Percentiles rank a stretch among this genome's conserved stretches.
Evolutionary conservation across 306 rosid genomes (phyloP).

Genomic region (Castanea crenata): DNA sequence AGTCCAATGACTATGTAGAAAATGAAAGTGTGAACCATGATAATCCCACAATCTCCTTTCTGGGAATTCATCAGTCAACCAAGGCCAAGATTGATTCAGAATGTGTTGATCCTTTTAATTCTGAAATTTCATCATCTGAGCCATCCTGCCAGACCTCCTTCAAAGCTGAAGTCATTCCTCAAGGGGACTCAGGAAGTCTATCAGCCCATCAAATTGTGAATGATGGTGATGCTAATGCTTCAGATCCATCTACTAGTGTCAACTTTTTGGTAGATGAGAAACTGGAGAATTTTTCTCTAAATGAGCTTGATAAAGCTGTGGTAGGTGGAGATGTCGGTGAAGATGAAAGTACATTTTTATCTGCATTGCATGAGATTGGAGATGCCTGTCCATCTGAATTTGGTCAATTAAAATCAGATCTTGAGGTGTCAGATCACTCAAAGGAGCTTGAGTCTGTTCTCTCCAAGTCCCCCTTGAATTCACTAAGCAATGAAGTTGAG

Average conservation of each 20-base stretch:
- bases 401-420: constrained; percentile 32
- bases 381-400: constrained; percentile 36
- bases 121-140: constrained; percentile 32
- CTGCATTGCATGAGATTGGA: constrained; percentile 46
- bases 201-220: constrained; percentile 15
- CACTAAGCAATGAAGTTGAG: constrained; percentile 32
- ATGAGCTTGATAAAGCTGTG: constrained; percentile 39
- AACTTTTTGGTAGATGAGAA: constrained; percentile 44
- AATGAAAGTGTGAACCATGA: constrained; percentile 27
- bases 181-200: constrained; percentile 11
- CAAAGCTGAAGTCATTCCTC: constrained; percentile 23
- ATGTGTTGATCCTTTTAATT: constrained; percentile 17
- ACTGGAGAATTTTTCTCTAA: constrained; percentile 34
- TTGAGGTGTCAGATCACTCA: constrained; percentile 24
- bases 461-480: constrained; percentile 20
- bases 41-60: constrained; percentile 13
- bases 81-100: constrained; percentile 30
- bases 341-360: constrained; percentile 52
- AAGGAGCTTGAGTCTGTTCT: constrained; percentile 31
- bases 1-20: constrained; percentile 25
- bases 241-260: constrained; percentile 22
- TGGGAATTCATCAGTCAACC: constrained; percentile 30
- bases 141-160: constrained; percentile 30
- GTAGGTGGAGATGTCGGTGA: constrained; percentile 37
- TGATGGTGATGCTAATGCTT: constrained; percentile 27